Percentiles rank a stretch among this genome's conserved stretches.
Conservation (phyloP, 2,329 filamentous ascomycete genomes). For the Hirsutella rhossiliensis region DNA sequence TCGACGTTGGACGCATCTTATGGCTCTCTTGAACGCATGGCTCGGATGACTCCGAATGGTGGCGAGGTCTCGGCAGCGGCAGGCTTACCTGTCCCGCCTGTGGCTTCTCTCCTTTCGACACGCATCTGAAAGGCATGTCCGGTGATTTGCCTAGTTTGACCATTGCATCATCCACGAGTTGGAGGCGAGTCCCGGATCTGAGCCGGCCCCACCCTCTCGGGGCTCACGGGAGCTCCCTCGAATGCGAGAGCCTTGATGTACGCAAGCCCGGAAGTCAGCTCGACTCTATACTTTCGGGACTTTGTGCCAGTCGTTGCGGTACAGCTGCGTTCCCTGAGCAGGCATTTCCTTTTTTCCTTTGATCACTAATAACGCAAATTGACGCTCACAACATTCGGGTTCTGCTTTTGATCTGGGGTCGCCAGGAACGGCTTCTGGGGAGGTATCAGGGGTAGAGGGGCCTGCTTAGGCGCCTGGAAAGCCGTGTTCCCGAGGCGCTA, state of each 20-base stretch:
- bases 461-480: neutral
- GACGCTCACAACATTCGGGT: conserved; percentile 5
- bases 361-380: conserved; percentile 10
- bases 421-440: conserved; percentile 22
- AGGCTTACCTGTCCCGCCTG: conserved; percentile 3
- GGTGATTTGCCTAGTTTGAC: conserved; percentile 16
- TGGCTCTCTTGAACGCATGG: conserved; percentile 23
- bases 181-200: no score
- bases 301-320: conserved; percentile 23
- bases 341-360: conserved; percentile 18
- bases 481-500: neutral
- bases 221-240: neutral
- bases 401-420: conserved; percentile 3
- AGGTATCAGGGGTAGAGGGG: conserved; percentile 13
- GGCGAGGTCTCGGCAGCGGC: conserved; percentile 5
- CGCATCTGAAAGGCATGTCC: conserved; percentile 26
- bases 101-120: conserved; percentile 7
- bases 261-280: neutral
- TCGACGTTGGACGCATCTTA: conserved; percentile 28
- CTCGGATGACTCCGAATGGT: conserved; percentile 21
- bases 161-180: conserved; percentile 2
- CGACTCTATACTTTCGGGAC: neutral
- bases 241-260: conserved; percentile 4
- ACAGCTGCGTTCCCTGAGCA: conserved; percentile 19
- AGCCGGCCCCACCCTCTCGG: no score